A percentile compares a stretch with the other conserved stretches of the same genome.
Evolutionary conservation across 345 rosid species (phyloP).

Genomic region (Turnera subulata): DNA sequence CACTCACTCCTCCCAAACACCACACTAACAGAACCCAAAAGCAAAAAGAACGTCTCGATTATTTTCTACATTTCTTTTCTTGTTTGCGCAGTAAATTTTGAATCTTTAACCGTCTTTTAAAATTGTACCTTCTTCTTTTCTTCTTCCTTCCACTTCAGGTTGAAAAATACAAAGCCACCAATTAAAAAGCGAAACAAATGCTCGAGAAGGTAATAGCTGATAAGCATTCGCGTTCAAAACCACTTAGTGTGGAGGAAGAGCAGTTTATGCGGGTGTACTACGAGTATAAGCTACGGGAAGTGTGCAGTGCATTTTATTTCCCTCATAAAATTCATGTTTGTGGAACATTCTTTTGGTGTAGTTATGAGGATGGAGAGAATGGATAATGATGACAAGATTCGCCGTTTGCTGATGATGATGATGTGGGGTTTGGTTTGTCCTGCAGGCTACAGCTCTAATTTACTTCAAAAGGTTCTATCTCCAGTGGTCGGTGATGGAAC

Average conservation of each 20-base stretch:
- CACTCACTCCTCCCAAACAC: neutral
- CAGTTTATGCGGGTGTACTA: constrained; percentile 82
- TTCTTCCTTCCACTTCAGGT: constrained; percentile 54
- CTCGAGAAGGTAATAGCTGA: constrained; percentile 70
- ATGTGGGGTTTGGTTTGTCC: constrained; percentile 21
- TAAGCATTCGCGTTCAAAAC: constrained; percentile 73
- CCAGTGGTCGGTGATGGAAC: constrained; percentile 99
- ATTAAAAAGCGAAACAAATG: constrained; percentile 67
- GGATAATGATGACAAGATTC: too few species aligned
- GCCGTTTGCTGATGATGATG: neutral
- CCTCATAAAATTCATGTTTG: constrained; percentile 94
- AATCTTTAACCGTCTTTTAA: neutral
- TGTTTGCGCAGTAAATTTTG: neutral
- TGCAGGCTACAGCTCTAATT: constrained; percentile 90
- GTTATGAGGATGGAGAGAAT: neutral
- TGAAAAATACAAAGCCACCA: constrained; percentile 57
- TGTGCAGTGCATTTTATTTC: constrained; percentile 88
- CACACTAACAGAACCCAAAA: too few species aligned
- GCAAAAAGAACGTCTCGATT: neutral
- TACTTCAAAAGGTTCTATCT: constrained; percentile 96
- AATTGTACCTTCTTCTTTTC: neutral
- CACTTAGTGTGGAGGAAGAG: constrained; percentile 84
- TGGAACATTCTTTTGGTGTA: neutral
- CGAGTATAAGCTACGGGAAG: constrained; percentile 91
- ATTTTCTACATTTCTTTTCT: neutral